A percentile compares a stretch with the other conserved stretches of the same genome.
Conservation (phyloP, 805 yeast genomes). For the Yarrowia yakushimensis region DNA sequence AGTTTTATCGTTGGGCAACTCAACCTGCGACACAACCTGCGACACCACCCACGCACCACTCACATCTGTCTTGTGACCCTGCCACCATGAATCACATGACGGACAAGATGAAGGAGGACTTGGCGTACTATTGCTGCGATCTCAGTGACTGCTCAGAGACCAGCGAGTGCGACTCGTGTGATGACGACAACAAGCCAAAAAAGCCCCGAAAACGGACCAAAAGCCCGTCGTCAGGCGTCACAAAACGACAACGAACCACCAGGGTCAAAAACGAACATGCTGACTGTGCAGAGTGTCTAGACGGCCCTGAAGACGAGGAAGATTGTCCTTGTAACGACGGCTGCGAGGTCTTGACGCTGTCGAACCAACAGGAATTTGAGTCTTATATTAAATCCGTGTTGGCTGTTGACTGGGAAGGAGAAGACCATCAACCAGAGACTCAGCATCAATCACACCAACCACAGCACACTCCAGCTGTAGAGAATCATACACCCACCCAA, state of each 20-base stretch:
- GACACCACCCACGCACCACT: background rate
- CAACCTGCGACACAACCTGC: too few species aligned
- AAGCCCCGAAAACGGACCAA: background rate
- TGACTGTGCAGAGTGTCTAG: conserved; percentile 14
- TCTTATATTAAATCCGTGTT: background rate
- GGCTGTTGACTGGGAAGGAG: conserved; percentile 18
- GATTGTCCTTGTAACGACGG: conserved; percentile 18
- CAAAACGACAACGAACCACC: conserved; percentile 1
- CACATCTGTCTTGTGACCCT: background rate
- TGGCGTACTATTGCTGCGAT: conserved; percentile 22
- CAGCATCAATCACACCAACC: background rate
- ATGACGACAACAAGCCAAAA: background rate
- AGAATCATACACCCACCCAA: background rate
- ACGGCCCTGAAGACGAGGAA: conserved; percentile 4
- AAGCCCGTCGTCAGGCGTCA: background rate
- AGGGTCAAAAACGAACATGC: conserved; percentile 11
- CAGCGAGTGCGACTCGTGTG: conserved; percentile 19
- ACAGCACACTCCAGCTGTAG: background rate
- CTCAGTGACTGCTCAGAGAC: conserved; percentile 21
- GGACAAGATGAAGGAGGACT: conserved; percentile 14
- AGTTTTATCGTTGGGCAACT: too few species aligned
- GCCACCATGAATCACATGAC: background rate
- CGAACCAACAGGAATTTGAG: conserved; percentile 23
- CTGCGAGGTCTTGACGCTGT: conserved; percentile 6
- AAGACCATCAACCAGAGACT: background rate